Base-by-base conservation (phyloP, 179 eudicot species). In the Beta corolliflora region DNA sequence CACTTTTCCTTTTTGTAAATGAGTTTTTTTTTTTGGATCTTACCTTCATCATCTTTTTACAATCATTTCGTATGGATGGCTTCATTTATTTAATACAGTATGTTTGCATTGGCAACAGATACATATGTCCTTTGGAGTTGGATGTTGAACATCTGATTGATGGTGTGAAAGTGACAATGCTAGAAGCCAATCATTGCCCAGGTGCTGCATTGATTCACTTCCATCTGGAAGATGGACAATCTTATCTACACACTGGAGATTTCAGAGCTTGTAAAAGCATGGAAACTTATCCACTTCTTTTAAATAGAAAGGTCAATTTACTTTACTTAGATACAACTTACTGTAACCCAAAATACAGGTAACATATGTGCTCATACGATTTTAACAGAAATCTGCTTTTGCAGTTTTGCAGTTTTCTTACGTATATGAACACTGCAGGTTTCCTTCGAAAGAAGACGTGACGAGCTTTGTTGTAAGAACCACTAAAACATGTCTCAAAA, bases 121-220 rank as follows among this genome's bases (percentile, higher is more conserved):
- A 77, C 18, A 73, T 91, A 58, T 72, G 48, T 74, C 86, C 91
- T 66, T 64, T 91, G 86, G 94, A 91, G 82, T 73, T 91, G 72
- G 86, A 84, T 60, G 80, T 81, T 76, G 94, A 91, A 77, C 82
- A 89, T 79, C 52, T 79, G 73, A 87, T 91, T 25, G 87, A 87
- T 21, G 94, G 90, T 81, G 84, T 88, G 76, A 89, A 79, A 80
- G 84, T 91, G 72, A 88, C 92, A 48, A 68, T 91, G 79, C 78
- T 91, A 58, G 94, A 91, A 83, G 94, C 94, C 83, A 91, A 91
- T 83, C 94, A 91, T 81, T 91, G 91, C 79, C 94, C 94, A 5
- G 94, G 94, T 77, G 94, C 94, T 56, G 94, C 94, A 73, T 82
- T 91, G 81, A 91, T 91, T 78, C 87, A 91, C 84, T 87, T 91